A percentile compares a stretch with the other conserved stretches of the same genome.
Conservation (phyloP, 192 early-diverging fungal genomes). For the Jimgerdemannia flammicorona region DNA sequence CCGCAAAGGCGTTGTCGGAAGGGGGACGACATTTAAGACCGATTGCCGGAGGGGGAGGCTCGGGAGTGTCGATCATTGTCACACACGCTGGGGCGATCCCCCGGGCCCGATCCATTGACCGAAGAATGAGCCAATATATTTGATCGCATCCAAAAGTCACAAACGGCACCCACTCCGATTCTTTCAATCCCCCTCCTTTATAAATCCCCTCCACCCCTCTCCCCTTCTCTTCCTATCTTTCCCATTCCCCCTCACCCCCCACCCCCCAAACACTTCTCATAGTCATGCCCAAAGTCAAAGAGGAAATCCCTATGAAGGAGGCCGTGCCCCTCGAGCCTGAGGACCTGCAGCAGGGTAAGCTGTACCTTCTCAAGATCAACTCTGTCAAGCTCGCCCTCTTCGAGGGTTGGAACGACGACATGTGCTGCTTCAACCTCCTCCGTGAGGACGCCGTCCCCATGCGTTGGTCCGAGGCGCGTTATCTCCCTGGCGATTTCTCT, state of each 20-base stretch:
- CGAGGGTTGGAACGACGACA: conserved; percentile 39
- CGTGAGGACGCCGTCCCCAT: conserved; percentile 21
- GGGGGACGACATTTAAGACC: no score
- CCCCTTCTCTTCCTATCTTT: not conserved
- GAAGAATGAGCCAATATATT: no score
- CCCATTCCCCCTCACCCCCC: not conserved
- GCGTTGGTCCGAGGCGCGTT: conserved; percentile 35
- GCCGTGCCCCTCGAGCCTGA: conserved; percentile 18
- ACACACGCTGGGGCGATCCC: no score
- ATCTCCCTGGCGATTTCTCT: conserved; percentile 32
- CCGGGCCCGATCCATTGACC: no score
- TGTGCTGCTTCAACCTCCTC: conserved; percentile 35
- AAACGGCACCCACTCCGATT: no score
- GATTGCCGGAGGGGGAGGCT: no score
- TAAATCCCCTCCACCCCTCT: not conserved
- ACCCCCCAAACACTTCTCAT: no score
- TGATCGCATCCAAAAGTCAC: no score
- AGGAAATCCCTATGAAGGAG: not conserved
- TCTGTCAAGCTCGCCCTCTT: conserved; percentile 26
- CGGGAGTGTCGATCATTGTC: no score
- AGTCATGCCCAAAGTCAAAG: not conserved
- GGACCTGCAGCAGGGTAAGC: conserved; percentile 25
- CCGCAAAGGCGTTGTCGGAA: no score
- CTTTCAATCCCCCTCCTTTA: no score
- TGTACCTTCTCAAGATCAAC: conserved; percentile 28